A percentile compares a stretch with the other conserved stretches of the same genome.
phyloP scores from a whole-genome alignment of 352 stramenopile genomes.

The Peronosclerospora sorghi region DNA sequence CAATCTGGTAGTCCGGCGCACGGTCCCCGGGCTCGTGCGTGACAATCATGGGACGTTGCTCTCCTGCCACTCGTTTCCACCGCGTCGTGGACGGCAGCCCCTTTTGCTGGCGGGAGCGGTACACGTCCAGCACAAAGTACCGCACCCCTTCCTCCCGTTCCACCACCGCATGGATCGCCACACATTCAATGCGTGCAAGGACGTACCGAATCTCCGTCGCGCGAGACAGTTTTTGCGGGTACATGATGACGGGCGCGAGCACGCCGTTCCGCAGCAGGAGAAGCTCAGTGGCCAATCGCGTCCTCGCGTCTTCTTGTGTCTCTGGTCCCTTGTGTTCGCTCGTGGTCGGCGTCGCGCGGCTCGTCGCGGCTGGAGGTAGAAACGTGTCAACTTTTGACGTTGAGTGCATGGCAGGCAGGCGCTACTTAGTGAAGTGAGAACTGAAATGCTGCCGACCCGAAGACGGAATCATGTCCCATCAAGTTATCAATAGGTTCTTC shows the following conservation, averaged over 20 bases:
- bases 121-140: slow-evolving; percentile 56
- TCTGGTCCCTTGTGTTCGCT: slow-evolving; percentile 3
- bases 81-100: slow-evolving; percentile 27
- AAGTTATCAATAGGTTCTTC: no score
- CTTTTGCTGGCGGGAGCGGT: slow-evolving; percentile 43
- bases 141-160: slow-evolving; percentile 34
- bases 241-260: slow-evolving; percentile 32
- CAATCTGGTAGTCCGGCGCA: slow-evolving; percentile 42
- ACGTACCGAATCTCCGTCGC: slow-evolving; percentile 45
- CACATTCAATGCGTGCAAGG: slow-evolving; percentile 44
- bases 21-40: slow-evolving; percentile 10
- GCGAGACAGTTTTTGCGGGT: slow-evolving; percentile 39
- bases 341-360: neutral
- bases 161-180: slow-evolving; percentile 41
- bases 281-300: slow-evolving; percentile 14
- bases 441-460: no score
- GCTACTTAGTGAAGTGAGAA: no score
- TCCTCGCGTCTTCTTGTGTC: slow-evolving; percentile 2
- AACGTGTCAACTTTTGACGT: neutral
- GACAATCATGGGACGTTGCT: neutral
- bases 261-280: slow-evolving; percentile 24
- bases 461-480: no score
- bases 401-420: no score
- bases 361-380: neutral
- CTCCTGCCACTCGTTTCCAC: slow-evolving; percentile 9